These are phyloP conservation scores for Fusarium sp. DNA, from an alignment of 2,329 filamentous ascomycete genomes.

Conservation along the genomic window DNA sequence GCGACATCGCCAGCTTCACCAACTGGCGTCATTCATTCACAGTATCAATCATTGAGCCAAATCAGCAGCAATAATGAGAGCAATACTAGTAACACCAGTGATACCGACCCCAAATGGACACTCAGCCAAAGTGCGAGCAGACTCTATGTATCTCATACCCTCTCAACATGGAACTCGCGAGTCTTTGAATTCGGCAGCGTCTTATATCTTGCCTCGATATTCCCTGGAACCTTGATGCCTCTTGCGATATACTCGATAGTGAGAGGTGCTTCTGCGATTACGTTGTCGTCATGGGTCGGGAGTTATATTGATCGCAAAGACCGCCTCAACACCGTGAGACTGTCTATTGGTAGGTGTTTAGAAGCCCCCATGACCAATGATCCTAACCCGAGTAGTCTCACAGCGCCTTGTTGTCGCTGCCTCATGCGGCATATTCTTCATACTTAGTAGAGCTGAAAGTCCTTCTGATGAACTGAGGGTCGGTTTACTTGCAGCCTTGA, in stretches of 20 bases:
- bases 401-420: conserved; percentile 57
- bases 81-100: not conserved
- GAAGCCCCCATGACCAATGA: not conserved
- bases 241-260: conserved; percentile 75
- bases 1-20: not conserved
- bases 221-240: conserved; percentile 68
- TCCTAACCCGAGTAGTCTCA: conserved; percentile 37
- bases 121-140: conserved; percentile 37
- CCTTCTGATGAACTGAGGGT: conserved; percentile 10
- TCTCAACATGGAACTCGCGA: conserved; percentile 72
- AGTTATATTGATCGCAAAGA: conserved; percentile 64
- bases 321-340: conserved; percentile 59
- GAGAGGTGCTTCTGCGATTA: conserved; percentile 65
- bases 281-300: conserved; percentile 68
- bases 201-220: conserved; percentile 65
- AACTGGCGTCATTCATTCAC: not conserved
- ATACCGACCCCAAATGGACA: conserved; percentile 6
- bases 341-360: conserved; percentile 54
- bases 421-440: conserved; percentile 58
- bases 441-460: conserved; percentile 17
- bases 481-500: conserved; percentile 49
- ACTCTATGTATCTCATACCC: conserved; percentile 67
- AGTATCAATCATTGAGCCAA: not conserved
- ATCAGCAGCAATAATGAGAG: not conserved
- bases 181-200: conserved; percentile 72